These are phyloP conservation scores for Solanum hybrid DNA, from an alignment of 305 asterid genomes.

Conservation along the genomic window DNA sequence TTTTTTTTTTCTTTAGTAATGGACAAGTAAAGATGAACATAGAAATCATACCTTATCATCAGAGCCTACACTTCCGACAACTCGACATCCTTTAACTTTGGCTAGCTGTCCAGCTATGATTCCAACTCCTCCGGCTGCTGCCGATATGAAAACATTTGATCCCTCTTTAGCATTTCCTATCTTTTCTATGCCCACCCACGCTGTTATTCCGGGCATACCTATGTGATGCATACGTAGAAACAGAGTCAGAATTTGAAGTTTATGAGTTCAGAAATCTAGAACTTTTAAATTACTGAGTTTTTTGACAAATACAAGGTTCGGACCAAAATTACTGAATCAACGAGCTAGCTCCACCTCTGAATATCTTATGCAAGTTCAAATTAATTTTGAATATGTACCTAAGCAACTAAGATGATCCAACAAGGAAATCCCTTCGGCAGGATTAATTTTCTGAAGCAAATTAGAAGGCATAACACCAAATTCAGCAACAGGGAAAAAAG, in stretches of 20 bases:
- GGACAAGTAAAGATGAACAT: too few relatives aligned
- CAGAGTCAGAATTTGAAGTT: too few relatives aligned
- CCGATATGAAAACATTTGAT: background rate
- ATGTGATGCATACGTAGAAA: background rate
- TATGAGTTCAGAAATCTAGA: background rate
- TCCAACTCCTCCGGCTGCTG: background rate
- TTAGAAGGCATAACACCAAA: too few relatives aligned
- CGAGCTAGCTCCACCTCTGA: too few relatives aligned
- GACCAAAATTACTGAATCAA: too few relatives aligned
- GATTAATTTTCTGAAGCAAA: too few relatives aligned
- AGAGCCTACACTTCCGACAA: background rate
- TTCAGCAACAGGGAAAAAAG: too few relatives aligned
- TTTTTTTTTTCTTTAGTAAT: too few relatives aligned
- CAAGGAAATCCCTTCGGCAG: too few relatives aligned
- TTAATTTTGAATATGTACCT: background rate
- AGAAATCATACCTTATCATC: background rate
- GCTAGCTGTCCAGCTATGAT: background rate
- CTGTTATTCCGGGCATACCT: background rate
- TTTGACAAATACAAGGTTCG: too few relatives aligned
- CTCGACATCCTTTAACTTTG: background rate
- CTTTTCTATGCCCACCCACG: background rate
- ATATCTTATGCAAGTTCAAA: too few relatives aligned
- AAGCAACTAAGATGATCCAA: background rate
- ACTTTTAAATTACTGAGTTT: too few relatives aligned
- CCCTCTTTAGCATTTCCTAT: background rate